Percentiles rank a stretch among this genome's conserved stretches.
Evolutionary conservation across 305 asterid species (phyloP).

Genomic region (Fraxinus ornus): DNA sequence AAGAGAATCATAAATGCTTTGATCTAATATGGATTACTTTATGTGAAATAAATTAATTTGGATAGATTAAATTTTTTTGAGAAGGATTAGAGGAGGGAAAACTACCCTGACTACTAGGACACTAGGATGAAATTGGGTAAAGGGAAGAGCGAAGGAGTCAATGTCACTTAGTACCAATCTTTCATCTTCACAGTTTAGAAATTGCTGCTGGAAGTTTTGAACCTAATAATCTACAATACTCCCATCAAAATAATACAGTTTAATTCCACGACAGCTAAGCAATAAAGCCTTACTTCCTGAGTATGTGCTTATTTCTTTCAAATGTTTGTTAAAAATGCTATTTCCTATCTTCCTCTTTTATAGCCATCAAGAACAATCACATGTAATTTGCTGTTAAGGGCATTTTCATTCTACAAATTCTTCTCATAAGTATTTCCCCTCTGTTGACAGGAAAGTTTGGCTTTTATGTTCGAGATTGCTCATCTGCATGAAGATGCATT

Average conservation of each 20-base stretch:
- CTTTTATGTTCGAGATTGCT: conserved; percentile 97
- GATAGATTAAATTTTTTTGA: conserved; percentile 1
- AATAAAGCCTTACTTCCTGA: neutral
- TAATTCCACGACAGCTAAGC: conserved; percentile 1
- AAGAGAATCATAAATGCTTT: conserved; percentile 2
- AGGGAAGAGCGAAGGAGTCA: neutral
- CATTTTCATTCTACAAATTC: neutral
- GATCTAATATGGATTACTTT: neutral
- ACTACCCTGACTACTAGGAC: conserved; percentile 2
- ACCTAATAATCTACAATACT: conserved; percentile 13
- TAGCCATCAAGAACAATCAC: conserved; percentile 17
- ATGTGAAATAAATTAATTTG: neutral
- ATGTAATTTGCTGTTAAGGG: neutral
- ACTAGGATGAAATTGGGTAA: neutral
- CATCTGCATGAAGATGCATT: conserved; percentile 98
- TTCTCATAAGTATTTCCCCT: conserved; percentile 28
- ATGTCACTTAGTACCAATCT: conserved; percentile 17
- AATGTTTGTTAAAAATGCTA: neutral
- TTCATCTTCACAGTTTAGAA: conserved; percentile 10
- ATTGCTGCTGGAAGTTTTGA: conserved; percentile 11
- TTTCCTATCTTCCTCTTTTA: conserved; percentile 18
- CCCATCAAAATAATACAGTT: conserved; percentile 1
- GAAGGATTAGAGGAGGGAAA: conserved; percentile 4
- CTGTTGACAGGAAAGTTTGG: conserved; percentile 83
- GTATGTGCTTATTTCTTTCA: conserved; percentile 1